Conservation (phyloP, 2,329 filamentous ascomycete species). For the Fusarium fujikuroi region DNA sequence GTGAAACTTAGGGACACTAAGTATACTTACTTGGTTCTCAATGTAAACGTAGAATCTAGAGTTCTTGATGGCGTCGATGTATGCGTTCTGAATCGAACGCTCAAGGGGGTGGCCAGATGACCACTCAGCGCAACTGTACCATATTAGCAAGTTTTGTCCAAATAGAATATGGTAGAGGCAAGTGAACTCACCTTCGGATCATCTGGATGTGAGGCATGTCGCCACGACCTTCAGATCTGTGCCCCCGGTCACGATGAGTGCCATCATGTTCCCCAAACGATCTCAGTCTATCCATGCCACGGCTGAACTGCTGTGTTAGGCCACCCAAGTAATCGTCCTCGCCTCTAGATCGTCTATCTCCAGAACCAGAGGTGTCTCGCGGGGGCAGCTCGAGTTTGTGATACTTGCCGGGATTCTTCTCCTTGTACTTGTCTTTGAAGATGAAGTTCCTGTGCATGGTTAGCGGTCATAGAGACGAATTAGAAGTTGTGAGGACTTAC, state of each 20-base stretch:
- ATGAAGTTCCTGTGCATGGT: conserved; percentile 76
- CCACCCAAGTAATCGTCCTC: conserved; percentile 55
- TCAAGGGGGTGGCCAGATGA: conserved; percentile 63
- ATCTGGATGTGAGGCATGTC: conserved; percentile 59
- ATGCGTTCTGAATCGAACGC: conserved; percentile 89
- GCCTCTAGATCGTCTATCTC: conserved; percentile 32
- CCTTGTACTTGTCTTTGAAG: conserved; percentile 80
- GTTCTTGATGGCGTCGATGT: conserved; percentile 75
- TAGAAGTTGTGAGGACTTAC: conserved; percentile 50
- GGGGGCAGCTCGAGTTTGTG: conserved; percentile 37
- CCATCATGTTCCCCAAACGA: conserved; percentile 47
- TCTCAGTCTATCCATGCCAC: conserved; percentile 53
- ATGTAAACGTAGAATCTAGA: conserved; percentile 82
- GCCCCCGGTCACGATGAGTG: conserved; percentile 10
- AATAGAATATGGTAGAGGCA: background rate
- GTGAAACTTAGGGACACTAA: background rate
- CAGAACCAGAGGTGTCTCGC: conserved; percentile 8
- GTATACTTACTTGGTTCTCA: conserved; percentile 70
- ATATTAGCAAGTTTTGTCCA: background rate
- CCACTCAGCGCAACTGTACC: conserved; percentile 59
- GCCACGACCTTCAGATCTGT: conserved; percentile 17
- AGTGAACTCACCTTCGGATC: conserved; percentile 55
- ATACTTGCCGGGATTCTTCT: conserved; percentile 63
- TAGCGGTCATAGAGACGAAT: background rate
- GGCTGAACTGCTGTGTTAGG: conserved; percentile 56